A percentile compares a stretch with the other conserved stretches of the same genome.
phyloP scores from a whole-genome alignment of 305 asterid species.

The Fraxinus ornus region DNA sequence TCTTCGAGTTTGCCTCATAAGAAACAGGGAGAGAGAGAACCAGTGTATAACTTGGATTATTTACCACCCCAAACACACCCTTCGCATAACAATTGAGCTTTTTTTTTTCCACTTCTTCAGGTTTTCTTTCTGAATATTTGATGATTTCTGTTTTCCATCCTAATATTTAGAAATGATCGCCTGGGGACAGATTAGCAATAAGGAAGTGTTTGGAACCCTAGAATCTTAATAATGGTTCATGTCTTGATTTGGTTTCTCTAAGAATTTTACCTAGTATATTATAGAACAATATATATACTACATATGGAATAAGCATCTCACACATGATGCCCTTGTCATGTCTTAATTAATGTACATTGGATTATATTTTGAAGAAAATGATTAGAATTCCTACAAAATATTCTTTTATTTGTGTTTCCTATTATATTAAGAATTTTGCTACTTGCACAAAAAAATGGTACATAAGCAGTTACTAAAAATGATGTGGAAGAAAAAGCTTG shows the following conservation, averaged over 20 bases:
- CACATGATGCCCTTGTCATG: conserved; percentile 9
- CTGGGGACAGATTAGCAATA: conserved; percentile 1
- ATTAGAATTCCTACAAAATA: not conserved
- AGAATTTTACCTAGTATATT: conserved; percentile 4
- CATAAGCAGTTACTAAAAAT: too few relatives aligned
- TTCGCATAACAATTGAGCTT: conserved; percentile 41
- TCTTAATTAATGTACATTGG: conserved; percentile 14
- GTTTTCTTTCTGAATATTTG: not conserved
- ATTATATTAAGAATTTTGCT: too few relatives aligned
- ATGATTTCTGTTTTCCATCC: not conserved
- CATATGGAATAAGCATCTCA: not conserved
- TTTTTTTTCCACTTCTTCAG: not conserved
- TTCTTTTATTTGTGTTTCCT: not conserved
- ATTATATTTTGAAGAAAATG: not conserved
- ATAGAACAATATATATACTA: conserved; percentile 17
- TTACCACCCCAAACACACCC: conserved; percentile 66
- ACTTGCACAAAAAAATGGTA: too few relatives aligned
- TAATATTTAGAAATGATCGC: not conserved
- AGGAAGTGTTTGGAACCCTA: not conserved
- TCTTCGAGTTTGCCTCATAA: conserved; percentile 44
- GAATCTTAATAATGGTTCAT: not conserved
- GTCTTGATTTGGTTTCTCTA: not conserved
- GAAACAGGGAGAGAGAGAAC: conserved; percentile 37
- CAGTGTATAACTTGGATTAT: conserved; percentile 52
- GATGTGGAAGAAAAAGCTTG: too few relatives aligned